A percentile compares a stretch with the other conserved stretches of the same genome.
Conservation (phyloP, 257 asterid genomes). For the Galeopsis tetrahit region DNA sequence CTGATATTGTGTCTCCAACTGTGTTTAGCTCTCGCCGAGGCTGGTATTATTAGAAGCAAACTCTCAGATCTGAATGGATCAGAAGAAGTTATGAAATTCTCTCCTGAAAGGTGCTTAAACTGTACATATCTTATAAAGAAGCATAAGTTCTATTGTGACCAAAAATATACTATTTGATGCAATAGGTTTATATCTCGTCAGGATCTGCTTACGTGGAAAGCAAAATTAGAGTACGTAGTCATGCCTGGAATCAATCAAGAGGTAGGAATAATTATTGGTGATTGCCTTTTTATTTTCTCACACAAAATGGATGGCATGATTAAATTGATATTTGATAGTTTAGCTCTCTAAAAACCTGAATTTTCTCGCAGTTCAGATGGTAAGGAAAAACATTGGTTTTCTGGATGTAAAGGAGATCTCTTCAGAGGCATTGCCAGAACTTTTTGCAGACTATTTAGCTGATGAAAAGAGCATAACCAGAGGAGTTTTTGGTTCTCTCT, state of each 20-base stretch:
- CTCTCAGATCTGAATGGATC: slow-evolving; percentile 48
- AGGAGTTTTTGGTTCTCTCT: slow-evolving; percentile 74
- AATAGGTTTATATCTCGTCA: slow-evolving; percentile 74
- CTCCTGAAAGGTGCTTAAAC: slow-evolving; percentile 72
- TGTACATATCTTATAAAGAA: not conserved
- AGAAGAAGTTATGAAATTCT: slow-evolving; percentile 45
- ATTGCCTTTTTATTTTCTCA: not conserved
- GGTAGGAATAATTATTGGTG: slow-evolving; percentile 50
- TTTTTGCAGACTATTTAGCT: slow-evolving; percentile 66
- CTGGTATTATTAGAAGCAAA: slow-evolving; percentile 86
- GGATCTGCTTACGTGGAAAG: slow-evolving; percentile 88
- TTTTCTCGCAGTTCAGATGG: slow-evolving; percentile 96
- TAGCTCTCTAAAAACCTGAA: slow-evolving; percentile 54
- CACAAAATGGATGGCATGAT: not conserved
- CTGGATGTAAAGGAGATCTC: slow-evolving; percentile 75
- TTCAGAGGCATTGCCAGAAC: slow-evolving; percentile 60
- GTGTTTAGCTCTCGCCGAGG: slow-evolving; percentile 80
- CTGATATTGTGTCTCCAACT: slow-evolving; percentile 31
- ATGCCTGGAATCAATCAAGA: slow-evolving; percentile 54
- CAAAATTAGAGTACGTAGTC: slow-evolving; percentile 75
- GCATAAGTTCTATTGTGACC: slow-evolving; percentile 21
- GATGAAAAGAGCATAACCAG: slow-evolving; percentile 78
- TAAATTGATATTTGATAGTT: slow-evolving; percentile 28
- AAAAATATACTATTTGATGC: slow-evolving; percentile 31
- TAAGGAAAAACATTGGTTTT: slow-evolving; percentile 82